Evolutionary conservation across 441 rosid species (phyloP).

Genomic region (Adansonia madagascariensis): DNA sequence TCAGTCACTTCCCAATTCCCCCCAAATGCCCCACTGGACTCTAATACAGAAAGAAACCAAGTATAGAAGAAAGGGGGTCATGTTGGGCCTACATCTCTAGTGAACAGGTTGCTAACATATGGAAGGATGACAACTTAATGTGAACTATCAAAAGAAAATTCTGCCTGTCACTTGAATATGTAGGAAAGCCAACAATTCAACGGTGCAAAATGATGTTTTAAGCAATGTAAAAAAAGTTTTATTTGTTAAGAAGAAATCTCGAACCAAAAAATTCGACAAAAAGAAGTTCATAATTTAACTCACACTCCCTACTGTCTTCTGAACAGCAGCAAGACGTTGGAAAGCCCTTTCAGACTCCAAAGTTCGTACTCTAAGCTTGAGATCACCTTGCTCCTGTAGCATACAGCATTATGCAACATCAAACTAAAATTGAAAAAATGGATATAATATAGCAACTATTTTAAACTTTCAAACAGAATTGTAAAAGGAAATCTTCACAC

Average conservation of each 20-base stretch:
- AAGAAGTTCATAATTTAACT: conserved; percentile 37
- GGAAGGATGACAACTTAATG: conserved; percentile 14
- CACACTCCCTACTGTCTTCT: conserved; percentile 77
- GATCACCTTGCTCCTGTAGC: conserved; percentile 94
- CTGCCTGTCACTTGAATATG: background rate
- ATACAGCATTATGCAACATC: conserved; percentile 8
- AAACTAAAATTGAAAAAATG: conserved; percentile 14
- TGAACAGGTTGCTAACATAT: conserved; percentile 3
- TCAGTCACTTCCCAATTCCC: background rate
- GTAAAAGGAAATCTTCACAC: conserved; percentile 22
- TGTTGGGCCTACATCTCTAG: background rate
- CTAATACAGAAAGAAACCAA: background rate
- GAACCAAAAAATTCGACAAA: background rate
- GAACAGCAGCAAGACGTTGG: conserved; percentile 94
- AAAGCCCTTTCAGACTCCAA: conserved; percentile 94
- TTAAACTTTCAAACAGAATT: conserved; percentile 8
- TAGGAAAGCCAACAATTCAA: conserved; percentile 7
- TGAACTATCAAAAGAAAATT: background rate
- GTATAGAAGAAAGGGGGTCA: background rate
- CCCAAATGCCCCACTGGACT: background rate
- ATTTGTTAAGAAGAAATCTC: background rate
- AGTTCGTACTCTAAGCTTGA: conserved; percentile 91
- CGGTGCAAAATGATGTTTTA: conserved; percentile 6
- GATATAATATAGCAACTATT: conserved; percentile 1
- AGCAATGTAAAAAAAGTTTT: background rate